These are phyloP conservation scores for Pichiaceae sp. DNA, from an alignment of 1,139 yeast species.

Conservation along the genomic window DNA sequence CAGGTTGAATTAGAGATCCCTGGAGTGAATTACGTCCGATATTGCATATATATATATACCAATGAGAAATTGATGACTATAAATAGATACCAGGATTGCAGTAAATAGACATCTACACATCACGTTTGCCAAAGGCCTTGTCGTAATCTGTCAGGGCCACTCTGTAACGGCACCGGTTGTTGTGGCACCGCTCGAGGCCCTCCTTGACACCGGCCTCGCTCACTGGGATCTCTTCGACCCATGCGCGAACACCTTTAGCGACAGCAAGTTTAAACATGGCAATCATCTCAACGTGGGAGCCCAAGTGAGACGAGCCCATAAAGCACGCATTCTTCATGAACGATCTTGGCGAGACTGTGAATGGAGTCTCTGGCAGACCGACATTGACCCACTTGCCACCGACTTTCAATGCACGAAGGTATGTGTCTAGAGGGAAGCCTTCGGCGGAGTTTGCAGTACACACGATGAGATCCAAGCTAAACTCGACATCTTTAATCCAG, in stretches of 20 bases:
- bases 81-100: too few relatives aligned
- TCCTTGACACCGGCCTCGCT: constrained; percentile 38
- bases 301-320: constrained; percentile 35
- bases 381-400: constrained; percentile 46
- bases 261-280: constrained; percentile 49
- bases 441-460: constrained; percentile 44
- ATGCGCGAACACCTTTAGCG: constrained; percentile 42
- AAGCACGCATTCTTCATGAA: constrained; percentile 30
- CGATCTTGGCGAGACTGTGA: constrained; percentile 25
- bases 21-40: too few relatives aligned
- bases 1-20: too few relatives aligned
- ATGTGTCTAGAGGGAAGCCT: constrained; percentile 28
- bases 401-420: constrained; percentile 30
- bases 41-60: too few relatives aligned
- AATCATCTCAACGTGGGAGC: constrained; percentile 41
- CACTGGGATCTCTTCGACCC: constrained; percentile 51
- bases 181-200: constrained; percentile 41
- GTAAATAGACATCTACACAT: too few relatives aligned
- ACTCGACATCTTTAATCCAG: constrained; percentile 27
- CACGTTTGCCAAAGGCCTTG: constrained; percentile 26
- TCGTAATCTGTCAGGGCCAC: constrained; percentile 52
- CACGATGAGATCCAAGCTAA: constrained; percentile 36
- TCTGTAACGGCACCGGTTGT: constrained; percentile 57
- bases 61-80: too few relatives aligned
- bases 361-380: constrained; percentile 39